These are phyloP conservation scores for Trichosporon sp. DNA, from an alignment of 1,284 basidiomycete genomes.

Conservation along the genomic window DNA sequence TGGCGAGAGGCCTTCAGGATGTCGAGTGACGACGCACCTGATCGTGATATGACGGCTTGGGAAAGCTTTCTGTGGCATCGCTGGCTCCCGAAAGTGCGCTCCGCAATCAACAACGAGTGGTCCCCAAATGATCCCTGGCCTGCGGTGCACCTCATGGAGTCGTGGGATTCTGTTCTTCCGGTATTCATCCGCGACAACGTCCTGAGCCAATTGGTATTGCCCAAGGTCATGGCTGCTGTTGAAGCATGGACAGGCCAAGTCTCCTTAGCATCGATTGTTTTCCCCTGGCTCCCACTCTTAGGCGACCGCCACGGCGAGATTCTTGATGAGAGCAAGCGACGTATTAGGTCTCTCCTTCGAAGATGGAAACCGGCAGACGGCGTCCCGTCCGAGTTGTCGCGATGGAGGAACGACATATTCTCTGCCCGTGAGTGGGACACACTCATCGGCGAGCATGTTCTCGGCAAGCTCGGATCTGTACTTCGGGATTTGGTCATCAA, in stretches of 20 bases:
- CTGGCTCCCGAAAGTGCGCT: slow-evolving; percentile 92
- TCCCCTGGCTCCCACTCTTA: slow-evolving; percentile 91
- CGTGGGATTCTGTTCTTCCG: slow-evolving; percentile 82
- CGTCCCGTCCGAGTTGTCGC: slow-evolving; percentile 65
- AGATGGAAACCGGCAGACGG: slow-evolving; percentile 71
- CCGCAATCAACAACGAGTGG: slow-evolving; percentile 91
- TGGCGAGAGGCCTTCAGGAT: slow-evolving; percentile 47
- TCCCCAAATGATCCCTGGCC: slow-evolving; percentile 65
- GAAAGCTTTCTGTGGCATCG: slow-evolving; percentile 89
- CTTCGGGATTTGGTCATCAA: slow-evolving; percentile 83
- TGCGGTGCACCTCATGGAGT: slow-evolving; percentile 76
- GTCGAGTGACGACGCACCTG: slow-evolving; percentile 10
- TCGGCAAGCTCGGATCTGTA: slow-evolving; percentile 77
- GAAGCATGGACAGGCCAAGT: slow-evolving; percentile 66
- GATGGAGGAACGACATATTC: slow-evolving; percentile 77
- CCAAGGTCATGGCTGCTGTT: slow-evolving; percentile 82
- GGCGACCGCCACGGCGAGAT: slow-evolving; percentile 73
- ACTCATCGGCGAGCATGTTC: slow-evolving; percentile 79
- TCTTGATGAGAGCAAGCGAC: slow-evolving; percentile 76
- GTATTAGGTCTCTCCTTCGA: slow-evolving; percentile 72
- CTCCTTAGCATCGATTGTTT: slow-evolving; percentile 74
- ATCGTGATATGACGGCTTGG: slow-evolving; percentile 78
- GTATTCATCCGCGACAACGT: slow-evolving; percentile 90
- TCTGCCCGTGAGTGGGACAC: slow-evolving; percentile 79
- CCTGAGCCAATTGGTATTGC: slow-evolving; percentile 88